A percentile compares a stretch with the other conserved stretches of the same genome.
phyloP scores from a whole-genome alignment of 164 flowering plant genomes.

The Liquidambar formosana region DNA sequence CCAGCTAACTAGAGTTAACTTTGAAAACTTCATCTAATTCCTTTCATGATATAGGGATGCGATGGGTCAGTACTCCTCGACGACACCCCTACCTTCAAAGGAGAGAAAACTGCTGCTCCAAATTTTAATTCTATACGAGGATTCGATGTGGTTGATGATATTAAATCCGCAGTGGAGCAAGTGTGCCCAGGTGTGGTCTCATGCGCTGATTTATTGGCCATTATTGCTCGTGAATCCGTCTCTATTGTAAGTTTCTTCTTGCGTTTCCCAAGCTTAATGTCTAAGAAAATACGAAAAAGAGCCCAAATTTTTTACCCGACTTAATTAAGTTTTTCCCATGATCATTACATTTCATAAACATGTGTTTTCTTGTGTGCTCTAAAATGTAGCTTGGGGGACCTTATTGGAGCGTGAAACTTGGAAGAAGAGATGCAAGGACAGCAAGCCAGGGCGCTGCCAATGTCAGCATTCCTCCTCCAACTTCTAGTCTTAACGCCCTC shows the following conservation, averaged over 20 bases:
- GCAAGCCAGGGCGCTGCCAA: conserved; percentile 64
- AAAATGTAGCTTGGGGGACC: too few relatives aligned
- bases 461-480: conserved; percentile 60
- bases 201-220: conserved; percentile 66
- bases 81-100: conserved; percentile 57
- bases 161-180: conserved; percentile 61
- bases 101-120: conserved; percentile 64
- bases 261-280: too few relatives aligned
- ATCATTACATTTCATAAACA: too few relatives aligned
- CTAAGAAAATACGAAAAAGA: too few relatives aligned
- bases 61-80: conserved; percentile 71
- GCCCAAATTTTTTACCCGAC: too few relatives aligned
- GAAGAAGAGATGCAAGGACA: too few relatives aligned
- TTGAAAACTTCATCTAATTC: too few relatives aligned
- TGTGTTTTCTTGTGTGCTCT: too few relatives aligned
- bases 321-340: too few relatives aligned
- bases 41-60: conserved; percentile 80
- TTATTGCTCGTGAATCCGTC: conserved; percentile 62
- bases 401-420: too few relatives aligned
- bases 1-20: too few relatives aligned
- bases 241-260: conserved; percentile 35
- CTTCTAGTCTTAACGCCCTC: conserved; percentile 51
- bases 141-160: conserved; percentile 57
- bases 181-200: conserved; percentile 72
- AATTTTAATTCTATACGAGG: conserved; percentile 56